Evolutionary conservation across 2,329 filamentous ascomycete genomes (phyloP), one percentile per base, ranked within the genome.

Genomic region (Cytospora schulzeri): DNA sequence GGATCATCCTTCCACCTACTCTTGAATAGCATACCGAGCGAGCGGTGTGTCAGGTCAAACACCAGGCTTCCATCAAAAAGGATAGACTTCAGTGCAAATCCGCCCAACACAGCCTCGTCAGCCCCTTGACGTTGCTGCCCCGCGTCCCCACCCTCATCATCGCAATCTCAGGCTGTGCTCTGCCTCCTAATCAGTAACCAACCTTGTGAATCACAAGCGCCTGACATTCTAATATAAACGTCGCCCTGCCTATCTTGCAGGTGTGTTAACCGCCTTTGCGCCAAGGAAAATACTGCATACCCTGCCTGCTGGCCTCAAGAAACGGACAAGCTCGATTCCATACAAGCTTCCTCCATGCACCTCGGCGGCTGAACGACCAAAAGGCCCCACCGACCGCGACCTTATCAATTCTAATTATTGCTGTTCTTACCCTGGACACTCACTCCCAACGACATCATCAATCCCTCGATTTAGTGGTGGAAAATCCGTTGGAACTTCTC

Each of bases 361-460:
- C 58, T 54, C 52, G 35, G 59, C 59, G 59, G 59, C 59, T 55
- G 38, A 56, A 38, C 52, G 31, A 56, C 59, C 57, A 62, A 15
- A 24, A 55, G 51, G 45, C 57, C 51, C 59, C 15, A 62, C 59
- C 48, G 28, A 50, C 59, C 59, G 51, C 59, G 59, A 56, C 52
- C 60, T 59, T 57, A 56, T 60, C 64, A 51, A 58, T 51, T 48
- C 65, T 66, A 61, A 58, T 58, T 58, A 58, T 64, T 64, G 41
- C 31, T 53, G 15, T 48, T 29, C 26, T 41, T 11, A 29, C 22
- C 28, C 48, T 53, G 33, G 14, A 22, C 31, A 22, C n/a, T 29
- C 15, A 50, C 26, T 58, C 29, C 53, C 51, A 57, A 56, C 51
- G 35, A 57, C 60, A 62, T 55, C 19, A 24, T 57, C 24, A 45